Evolutionary conservation across 352 stramenopile genomes (phyloP).

Genomic region (Pythium plurisporium): DNA sequence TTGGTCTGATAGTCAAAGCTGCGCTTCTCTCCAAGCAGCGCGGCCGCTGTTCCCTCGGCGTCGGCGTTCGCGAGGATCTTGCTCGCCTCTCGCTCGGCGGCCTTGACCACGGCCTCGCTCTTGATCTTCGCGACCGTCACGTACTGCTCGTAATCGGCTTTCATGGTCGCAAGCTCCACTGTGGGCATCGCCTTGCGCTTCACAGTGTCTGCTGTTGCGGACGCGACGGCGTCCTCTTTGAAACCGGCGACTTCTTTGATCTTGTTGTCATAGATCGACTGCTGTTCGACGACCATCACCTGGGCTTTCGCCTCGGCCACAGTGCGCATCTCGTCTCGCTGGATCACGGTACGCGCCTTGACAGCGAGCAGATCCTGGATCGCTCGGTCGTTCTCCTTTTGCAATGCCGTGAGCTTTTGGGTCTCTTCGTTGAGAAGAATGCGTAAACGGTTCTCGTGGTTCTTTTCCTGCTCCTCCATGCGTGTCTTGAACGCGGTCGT

Average conservation of each 20-base stretch:
- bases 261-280: constrained; percentile 53
- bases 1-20: constrained; percentile 74
- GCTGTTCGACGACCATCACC: constrained; percentile 63
- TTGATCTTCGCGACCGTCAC: constrained; percentile 58
- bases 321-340: constrained; percentile 73
- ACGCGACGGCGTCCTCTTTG: constrained; percentile 62
- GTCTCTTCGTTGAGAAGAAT: constrained; percentile 84
- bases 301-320: constrained; percentile 69
- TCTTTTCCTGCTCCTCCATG: constrained; percentile 89
- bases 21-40: constrained; percentile 69
- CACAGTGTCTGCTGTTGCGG: constrained; percentile 45
- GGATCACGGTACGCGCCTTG: constrained; percentile 65
- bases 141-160: constrained; percentile 65
- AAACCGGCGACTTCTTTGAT: constrained; percentile 63
- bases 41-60: constrained; percentile 50
- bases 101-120: constrained; percentile 61
- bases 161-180: constrained; percentile 53
- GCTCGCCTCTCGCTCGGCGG: constrained; percentile 48
- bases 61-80: constrained; percentile 53
- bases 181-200: constrained; percentile 53
- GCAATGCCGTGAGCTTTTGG: constrained; percentile 70
- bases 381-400: constrained; percentile 75
- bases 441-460: constrained; percentile 82
- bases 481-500: constrained; percentile 84
- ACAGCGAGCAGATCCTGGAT: constrained; percentile 70